Conservation (phyloP, 192 early-diverging fungal species). For the Mycoemilia scoparia region DNA sequence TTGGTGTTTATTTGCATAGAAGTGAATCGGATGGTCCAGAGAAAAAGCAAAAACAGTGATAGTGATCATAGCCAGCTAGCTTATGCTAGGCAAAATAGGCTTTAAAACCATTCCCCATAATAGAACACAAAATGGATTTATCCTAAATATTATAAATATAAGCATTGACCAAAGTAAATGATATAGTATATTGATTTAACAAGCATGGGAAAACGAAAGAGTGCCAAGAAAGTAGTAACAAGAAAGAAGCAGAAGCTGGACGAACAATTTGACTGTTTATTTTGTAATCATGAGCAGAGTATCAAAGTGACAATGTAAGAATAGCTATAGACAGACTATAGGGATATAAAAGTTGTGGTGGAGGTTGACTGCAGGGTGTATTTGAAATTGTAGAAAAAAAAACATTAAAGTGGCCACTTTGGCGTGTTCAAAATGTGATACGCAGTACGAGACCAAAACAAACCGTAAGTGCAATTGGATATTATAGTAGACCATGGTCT, state of each 20-base stretch:
- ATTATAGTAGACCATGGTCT: not conserved
- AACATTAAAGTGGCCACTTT: conserved; percentile 61
- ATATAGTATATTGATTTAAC: no score
- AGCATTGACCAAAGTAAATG: no score
- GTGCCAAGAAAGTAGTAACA: conserved; percentile 47
- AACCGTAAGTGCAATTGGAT: conserved; percentile 18
- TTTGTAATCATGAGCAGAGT: conserved; percentile 75
- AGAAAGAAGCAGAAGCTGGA: conserved; percentile 46
- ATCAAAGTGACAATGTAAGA: conserved; percentile 57
- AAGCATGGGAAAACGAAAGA: conserved; percentile 67
- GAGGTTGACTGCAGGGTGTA: not conserved
- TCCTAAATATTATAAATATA: no score
- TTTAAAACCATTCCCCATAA: no score
- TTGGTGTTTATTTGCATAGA: no score
- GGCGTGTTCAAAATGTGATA: conserved; percentile 60
- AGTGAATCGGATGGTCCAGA: no score
- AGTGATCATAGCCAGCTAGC: no score
- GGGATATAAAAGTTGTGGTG: not conserved
- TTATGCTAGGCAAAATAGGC: no score
- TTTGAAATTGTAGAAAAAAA: conserved; percentile 4
- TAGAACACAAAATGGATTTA: no score
- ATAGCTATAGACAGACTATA: conserved; percentile 3
- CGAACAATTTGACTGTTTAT: conserved; percentile 60
- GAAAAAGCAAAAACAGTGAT: no score
- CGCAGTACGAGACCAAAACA: conserved; percentile 50